phyloP scores from a whole-genome alignment of 805 yeast species.

The Barnettozyma wickerhamii region DNA sequence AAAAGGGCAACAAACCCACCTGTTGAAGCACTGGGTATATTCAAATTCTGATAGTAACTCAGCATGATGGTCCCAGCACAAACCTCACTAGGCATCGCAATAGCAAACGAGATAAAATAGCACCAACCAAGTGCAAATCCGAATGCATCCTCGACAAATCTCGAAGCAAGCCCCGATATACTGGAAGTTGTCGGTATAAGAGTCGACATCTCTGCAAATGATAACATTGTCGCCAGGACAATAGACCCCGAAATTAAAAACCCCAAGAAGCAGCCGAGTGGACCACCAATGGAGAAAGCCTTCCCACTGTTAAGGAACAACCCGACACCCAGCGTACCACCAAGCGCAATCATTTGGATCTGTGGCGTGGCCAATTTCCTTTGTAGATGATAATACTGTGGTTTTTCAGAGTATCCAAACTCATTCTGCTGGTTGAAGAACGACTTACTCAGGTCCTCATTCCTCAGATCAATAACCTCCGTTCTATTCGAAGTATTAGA shows the following conservation, averaged over 20 bases:
- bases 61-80: constrained; percentile 78
- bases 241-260: constrained; percentile 59
- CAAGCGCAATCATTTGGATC: constrained; percentile 72
- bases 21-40: constrained; percentile 43
- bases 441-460: constrained; percentile 10
- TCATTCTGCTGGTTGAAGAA: constrained; percentile 3
- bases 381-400: constrained; percentile 34
- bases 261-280: constrained; percentile 69
- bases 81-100: constrained; percentile 75
- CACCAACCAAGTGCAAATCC: constrained; percentile 72
- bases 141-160: constrained; percentile 75
- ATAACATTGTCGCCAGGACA: constrained; percentile 63
- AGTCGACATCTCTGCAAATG: constrained; percentile 80
- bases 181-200: constrained; percentile 77
- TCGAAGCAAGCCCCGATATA: constrained; percentile 66
- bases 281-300: constrained; percentile 71
- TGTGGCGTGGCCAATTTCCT: constrained; percentile 62
- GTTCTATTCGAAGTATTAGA: constrained; percentile 18
- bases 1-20: constrained; percentile 69
- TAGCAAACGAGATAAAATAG: constrained; percentile 68
- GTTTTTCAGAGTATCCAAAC: background rate
- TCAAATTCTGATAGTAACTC: constrained; percentile 55
- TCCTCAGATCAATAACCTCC: constrained; percentile 22
- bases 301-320: constrained; percentile 66
- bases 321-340: constrained; percentile 80